Base-by-base conservation (phyloP, 805 yeast species). In the Saturnispora quitensis region DNA sequence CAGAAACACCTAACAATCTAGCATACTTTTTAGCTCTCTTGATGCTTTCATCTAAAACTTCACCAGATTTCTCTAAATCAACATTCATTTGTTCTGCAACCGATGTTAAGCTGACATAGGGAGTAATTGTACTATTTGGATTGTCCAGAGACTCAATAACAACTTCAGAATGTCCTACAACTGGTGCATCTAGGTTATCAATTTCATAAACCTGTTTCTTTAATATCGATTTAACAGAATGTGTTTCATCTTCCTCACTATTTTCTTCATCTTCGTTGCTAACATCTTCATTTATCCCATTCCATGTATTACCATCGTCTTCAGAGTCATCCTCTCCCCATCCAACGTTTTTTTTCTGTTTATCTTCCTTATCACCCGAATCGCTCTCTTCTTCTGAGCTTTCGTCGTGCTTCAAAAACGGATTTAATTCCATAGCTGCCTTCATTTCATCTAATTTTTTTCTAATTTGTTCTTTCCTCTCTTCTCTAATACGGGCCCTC, bases 1-100 rank as follows among this genome's bases (percentile, higher is more conserved):
- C 76, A 42, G 73, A 66, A 57, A 74, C 76, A 17, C 86, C 81
- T 57, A 84, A 68, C 56, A 80, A 65, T 57, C 77, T 78, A 1
- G 96, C 97, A 61, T 91, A 89, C 63, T 86, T 80, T 60, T 84
- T 80, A 2, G 97, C 97, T 62, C 87, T 75, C 48, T 78, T 75
- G 47, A 91, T 81, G 48, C 95, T 83, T 55, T 81, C 77, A 43
- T 85, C 81, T 53, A 91, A 70, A 1, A 91, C 80, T 55, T 82
- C 79, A 48, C 84, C 79, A 6, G 91, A 77, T 61, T 78, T 76
- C 15, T 73, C 73, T 57, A 90, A 69, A 59, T 88, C 81, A 25
- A 91, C 97, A 62, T 77, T 77, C 61, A 86, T 86, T 40, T 79
- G 70, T 48, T 78, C 76, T 7, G 95, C 84, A 24, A 73, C 55